Evolutionary conservation across 371 early-diverging fungal species (phyloP).

Genomic region (Mucor saturninus): DNA sequence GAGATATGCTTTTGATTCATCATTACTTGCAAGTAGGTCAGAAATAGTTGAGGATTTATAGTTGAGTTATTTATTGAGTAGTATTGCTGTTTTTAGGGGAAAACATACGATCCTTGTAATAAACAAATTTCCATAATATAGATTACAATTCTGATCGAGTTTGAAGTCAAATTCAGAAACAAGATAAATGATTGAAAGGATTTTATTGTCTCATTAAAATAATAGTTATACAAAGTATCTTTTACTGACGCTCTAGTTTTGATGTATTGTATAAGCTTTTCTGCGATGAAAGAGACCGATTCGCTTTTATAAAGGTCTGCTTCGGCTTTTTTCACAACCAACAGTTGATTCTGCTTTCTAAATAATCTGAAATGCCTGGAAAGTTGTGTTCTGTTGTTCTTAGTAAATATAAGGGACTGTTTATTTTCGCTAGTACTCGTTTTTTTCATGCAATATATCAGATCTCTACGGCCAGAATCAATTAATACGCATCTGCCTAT

Average conservation of each 20-base stretch:
- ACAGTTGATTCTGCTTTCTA: background rate
- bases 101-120: too few relatives aligned
- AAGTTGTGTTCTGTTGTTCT: background rate
- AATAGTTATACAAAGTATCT: background rate
- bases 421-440: background rate
- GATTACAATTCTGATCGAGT: background rate
- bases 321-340: background rate
- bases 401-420: background rate
- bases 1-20: too few relatives aligned
- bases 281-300: background rate
- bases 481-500: slow-evolving; percentile 2
- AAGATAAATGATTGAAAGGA: background rate
- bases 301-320: background rate
- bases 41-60: too few relatives aligned
- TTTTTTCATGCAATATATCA: slow-evolving; percentile 12
- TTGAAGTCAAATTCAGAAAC: background rate
- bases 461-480: slow-evolving; percentile 4
- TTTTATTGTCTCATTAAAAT: slow-evolving; percentile 3
- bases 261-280: background rate
- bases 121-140: slow-evolving; percentile 2
- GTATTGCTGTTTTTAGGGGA: too few relatives aligned
- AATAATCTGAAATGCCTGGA: slow-evolving; percentile 1
- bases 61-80: too few relatives aligned
- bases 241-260: slow-evolving; percentile 6
- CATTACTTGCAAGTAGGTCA: too few relatives aligned